phyloP scores from a whole-genome alignment of 257 asterid genomes.

The Rehmannia glutinosa region DNA sequence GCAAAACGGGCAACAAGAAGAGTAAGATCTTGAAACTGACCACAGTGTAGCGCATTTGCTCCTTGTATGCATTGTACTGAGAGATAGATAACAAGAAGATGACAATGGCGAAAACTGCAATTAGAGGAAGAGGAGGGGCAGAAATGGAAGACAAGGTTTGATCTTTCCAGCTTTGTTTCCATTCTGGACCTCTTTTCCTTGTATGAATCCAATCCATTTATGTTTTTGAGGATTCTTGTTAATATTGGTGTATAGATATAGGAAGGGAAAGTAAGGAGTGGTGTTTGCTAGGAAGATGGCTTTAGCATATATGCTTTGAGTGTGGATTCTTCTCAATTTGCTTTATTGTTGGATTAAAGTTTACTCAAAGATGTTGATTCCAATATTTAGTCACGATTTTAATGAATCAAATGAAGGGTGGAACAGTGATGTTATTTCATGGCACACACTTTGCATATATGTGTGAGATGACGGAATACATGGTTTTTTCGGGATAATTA shows the following conservation, averaged over 20 bases:
- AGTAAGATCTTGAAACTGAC: slow-evolving; percentile 46
- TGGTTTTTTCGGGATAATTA: too few relatives aligned
- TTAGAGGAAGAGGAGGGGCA: slow-evolving; percentile 54
- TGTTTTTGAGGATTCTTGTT: not conserved
- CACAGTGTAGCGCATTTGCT: slow-evolving; percentile 30
- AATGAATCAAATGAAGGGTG: not conserved
- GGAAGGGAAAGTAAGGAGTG: not conserved
- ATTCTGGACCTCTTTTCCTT: slow-evolving; percentile 40
- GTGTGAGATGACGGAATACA: not conserved
- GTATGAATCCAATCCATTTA: slow-evolving; percentile 44
- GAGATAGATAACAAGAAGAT: slow-evolving; percentile 50
- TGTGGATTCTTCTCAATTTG: slow-evolving; percentile 29
- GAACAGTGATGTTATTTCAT: not conserved
- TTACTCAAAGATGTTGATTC: slow-evolving; percentile 44
- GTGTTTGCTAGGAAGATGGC: slow-evolving; percentile 31
- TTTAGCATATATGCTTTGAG: slow-evolving; percentile 65
- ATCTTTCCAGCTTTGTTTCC: slow-evolving; percentile 53
- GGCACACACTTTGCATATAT: not conserved
- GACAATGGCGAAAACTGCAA: slow-evolving; percentile 50
- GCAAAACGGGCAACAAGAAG: slow-evolving; percentile 36
- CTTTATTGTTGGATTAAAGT: slow-evolving; percentile 33
- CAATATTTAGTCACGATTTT: not conserved
- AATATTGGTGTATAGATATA: slow-evolving; percentile 1
- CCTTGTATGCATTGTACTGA: slow-evolving; percentile 45
- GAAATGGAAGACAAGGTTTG: slow-evolving; percentile 46